Evolutionary conservation across 2,329 filamentous ascomycete species (phyloP).

Genomic region (Grosmannia penicillata): DNA sequence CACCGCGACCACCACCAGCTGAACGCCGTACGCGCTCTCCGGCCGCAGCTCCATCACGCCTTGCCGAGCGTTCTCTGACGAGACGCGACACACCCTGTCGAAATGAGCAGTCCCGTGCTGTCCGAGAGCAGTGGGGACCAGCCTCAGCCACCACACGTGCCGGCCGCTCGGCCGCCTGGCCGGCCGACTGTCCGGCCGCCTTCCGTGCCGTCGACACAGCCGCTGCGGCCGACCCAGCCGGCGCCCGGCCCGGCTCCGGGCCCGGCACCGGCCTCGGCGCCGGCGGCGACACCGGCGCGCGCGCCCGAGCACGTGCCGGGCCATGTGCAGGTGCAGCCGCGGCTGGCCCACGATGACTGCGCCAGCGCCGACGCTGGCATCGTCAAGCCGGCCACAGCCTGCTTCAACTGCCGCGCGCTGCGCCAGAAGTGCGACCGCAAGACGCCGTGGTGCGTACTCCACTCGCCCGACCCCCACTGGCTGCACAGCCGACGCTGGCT

Average conservation of each 20-base stretch:
- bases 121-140: background rate
- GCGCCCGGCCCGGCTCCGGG: too few species aligned
- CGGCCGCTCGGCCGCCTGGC: background rate
- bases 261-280: background rate
- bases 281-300: background rate
- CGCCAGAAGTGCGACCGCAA: conserved; percentile 10
- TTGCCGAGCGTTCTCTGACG: too few species aligned
- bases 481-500: too few species aligned
- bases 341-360: background rate
- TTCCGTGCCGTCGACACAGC: too few species aligned
- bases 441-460: conserved; percentile 7
- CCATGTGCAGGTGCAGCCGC: background rate
- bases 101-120: conserved; percentile 1
- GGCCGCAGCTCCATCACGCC: too few species aligned
- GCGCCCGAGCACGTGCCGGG: background rate
- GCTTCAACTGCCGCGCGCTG: conserved; percentile 10
- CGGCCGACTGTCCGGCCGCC: background rate
- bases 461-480: too few species aligned
- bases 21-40: too few species aligned
- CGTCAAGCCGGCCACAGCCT: conserved; percentile 9
- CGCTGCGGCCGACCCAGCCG: too few species aligned
- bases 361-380: background rate
- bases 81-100: too few species aligned
- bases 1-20: too few species aligned
- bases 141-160: background rate